Base-by-base conservation (phyloP, 768 basidiomycete species). In the Antrodiella citrinella region DNA sequence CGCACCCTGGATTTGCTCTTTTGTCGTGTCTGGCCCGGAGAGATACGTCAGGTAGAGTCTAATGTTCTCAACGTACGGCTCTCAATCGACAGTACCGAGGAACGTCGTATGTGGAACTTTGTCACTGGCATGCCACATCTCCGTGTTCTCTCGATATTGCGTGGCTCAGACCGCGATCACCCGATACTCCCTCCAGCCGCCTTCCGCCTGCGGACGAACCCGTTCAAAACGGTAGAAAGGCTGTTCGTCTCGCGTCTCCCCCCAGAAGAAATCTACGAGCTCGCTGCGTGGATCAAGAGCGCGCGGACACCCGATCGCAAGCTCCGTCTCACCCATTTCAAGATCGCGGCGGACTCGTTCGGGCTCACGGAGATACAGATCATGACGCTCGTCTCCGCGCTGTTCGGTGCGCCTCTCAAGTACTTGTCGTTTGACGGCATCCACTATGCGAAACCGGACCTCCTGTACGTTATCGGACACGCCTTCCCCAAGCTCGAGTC, bases 401-500 rank as follows among this genome's bases (percentile, higher is more conserved):
- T 52, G 19, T 7, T 13, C 12, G 35, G 39, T 20, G 51, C 47
- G 18, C 47, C 51, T n/a, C 11, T 53, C 38, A 24, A 30, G 13
- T 24, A 22, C 22, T 41, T 54, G 22, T 30, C 45, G 7, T 20
- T 54, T 7, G 49, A 54, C 2, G 52, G 52, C 19, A 43, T 47
- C n/a, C 10, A n/a, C 15, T 22, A 26, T 25, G 48, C 38, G 4
- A n/a, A 19, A 3, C 26, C 35, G 4, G 24, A 4, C 2, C 44
- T 50, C 24, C 15, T 54, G 22, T 44, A 50, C 22, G 25, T 9
- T 26, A 47, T 54, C 21, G 48, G 44, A 10, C 3, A 18, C 21
- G 26, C 48, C 11, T 50, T 50, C 26, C 48, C 52, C 25, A 30
- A 38, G 10, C 52, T 54, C 21, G 13, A 30, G 15, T 50, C 49